Evolutionary conservation across 176 grass and related monocot species (phyloP).

Genomic region (Aegilops longissima): DNA sequence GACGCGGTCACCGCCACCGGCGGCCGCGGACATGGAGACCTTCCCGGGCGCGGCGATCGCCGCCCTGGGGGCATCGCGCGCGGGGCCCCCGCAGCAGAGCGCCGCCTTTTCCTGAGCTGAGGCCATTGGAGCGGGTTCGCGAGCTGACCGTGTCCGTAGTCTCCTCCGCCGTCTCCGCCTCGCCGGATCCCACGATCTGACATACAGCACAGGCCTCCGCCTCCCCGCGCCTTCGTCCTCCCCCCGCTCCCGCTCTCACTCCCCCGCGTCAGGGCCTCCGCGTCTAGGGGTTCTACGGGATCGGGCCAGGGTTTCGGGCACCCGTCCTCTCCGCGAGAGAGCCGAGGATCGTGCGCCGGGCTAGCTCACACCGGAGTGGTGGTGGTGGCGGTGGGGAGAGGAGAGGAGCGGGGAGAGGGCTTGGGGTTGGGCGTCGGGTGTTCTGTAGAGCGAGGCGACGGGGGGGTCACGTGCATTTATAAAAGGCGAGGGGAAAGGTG

Average conservation of each 20-base stretch:
- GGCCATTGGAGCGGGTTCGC: constrained; percentile 97
- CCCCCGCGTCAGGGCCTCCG: neutral
- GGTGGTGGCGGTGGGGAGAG: neutral
- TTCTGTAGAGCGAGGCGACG: constrained; percentile 25
- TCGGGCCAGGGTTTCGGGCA: constrained; percentile 29
- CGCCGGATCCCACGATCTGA: constrained; percentile 71
- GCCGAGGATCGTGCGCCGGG: neutral
- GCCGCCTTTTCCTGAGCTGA: constrained; percentile 98
- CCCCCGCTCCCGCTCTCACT: constrained; percentile 11
- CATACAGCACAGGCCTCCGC: constrained; percentile 88
- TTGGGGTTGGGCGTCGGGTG: neutral
- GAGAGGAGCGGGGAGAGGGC: neutral
- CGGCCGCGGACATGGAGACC: constrained; percentile 30
- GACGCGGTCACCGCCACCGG: constrained; percentile 22
- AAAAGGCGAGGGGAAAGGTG: constrained; percentile 32
- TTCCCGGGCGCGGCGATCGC: constrained; percentile 38
- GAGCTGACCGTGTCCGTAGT: constrained; percentile 89
- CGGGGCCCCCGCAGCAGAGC: constrained; percentile 47
- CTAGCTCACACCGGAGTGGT: neutral
- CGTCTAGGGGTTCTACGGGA: constrained; percentile 3
- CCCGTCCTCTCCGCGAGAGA: constrained; percentile 28
- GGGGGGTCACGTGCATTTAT: constrained; percentile 54
- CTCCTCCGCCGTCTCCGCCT: constrained; percentile 78
- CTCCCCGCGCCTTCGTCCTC: constrained; percentile 35
- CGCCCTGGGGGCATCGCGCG: constrained; percentile 15